Conservation (phyloP, 2,329 filamentous ascomycete genomes). For the Alternaria incomplexa region DNA sequence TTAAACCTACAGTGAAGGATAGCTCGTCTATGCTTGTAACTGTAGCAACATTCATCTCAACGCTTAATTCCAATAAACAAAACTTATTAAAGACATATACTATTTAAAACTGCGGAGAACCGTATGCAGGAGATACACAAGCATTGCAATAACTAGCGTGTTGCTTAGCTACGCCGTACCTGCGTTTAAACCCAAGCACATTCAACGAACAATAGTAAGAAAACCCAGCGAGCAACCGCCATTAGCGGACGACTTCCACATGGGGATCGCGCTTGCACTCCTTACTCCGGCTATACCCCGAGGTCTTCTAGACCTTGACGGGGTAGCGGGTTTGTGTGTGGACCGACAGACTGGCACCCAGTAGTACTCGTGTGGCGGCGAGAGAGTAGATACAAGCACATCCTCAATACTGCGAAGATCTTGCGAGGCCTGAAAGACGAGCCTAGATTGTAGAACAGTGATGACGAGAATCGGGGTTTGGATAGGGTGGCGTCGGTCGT, state of each 20-base stretch:
- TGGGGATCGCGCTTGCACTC: not conserved
- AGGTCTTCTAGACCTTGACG: not conserved
- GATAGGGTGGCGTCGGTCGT: not conserved
- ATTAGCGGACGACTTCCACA: not conserved
- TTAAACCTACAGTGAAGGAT: not conserved
- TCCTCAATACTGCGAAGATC: no score
- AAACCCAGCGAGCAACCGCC: not conserved
- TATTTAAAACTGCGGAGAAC: accelerated
- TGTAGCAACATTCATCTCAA: not conserved
- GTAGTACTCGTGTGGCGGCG: not conserved
- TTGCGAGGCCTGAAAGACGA: not conserved
- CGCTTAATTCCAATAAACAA: not conserved
- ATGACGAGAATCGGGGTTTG: not conserved
- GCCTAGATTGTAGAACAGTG: not conserved
- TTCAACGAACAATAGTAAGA: not conserved
- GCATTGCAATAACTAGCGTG: not conserved
- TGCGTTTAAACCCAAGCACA: not conserved
- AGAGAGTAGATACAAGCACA: no score
- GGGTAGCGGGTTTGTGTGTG: not conserved
- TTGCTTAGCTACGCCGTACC: not conserved
- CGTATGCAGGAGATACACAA: not conserved
- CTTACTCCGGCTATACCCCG: not conserved
- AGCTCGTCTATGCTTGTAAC: not conserved
- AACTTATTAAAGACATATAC: not conserved
- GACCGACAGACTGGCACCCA: not conserved